phyloP scores from a whole-genome alignment of 208 protist species.

The Trypanosoma theileri region DNA sequence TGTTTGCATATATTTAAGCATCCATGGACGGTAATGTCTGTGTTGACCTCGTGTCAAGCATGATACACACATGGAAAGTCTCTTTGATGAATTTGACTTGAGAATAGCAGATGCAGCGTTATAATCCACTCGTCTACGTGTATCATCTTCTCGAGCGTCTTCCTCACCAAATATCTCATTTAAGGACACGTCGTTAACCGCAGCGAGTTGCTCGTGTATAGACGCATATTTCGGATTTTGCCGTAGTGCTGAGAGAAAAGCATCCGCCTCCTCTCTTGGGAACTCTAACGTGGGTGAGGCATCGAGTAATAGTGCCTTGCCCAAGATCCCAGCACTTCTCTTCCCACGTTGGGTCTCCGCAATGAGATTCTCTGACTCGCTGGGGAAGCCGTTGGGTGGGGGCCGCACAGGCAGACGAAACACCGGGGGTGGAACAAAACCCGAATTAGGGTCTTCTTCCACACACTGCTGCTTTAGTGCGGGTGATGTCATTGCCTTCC shows the following conservation, averaged over 20 bases:
- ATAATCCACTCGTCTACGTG: slow-evolving; percentile 50
- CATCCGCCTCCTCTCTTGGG: slow-evolving; percentile 1
- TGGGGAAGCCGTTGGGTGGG: slow-evolving; percentile 24
- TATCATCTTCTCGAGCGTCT: slow-evolving; percentile 42
- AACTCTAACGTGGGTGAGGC: slow-evolving; percentile 31
- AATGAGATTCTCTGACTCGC: slow-evolving; percentile 14
- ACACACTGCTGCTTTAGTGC: slow-evolving; percentile 5
- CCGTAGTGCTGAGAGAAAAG: slow-evolving; percentile 14
- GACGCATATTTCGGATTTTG: slow-evolving; percentile 18
- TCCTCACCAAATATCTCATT: slow-evolving; percentile 35
- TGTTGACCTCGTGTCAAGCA: slow-evolving; percentile 72
- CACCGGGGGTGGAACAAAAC: slow-evolving; percentile 19
- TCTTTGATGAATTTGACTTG: slow-evolving; percentile 22
- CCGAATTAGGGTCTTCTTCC: background rate
- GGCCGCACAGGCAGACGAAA: slow-evolving; percentile 23
- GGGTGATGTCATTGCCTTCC: slow-evolving; percentile 1
- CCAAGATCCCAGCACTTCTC: background rate
- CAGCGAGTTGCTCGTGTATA: slow-evolving; percentile 7
- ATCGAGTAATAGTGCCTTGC: slow-evolving; percentile 24
- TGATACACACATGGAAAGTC: slow-evolving; percentile 48
- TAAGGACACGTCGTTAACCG: slow-evolving; percentile 20
- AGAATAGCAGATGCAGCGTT: slow-evolving; percentile 26
- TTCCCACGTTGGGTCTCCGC: background rate
- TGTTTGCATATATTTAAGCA: slow-evolving; percentile 36
- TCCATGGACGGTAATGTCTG: slow-evolving; percentile 42